Evolutionary conservation across 371 early-diverging fungal genomes (phyloP).

Genomic region (Apophysomyces elegans): DNA sequence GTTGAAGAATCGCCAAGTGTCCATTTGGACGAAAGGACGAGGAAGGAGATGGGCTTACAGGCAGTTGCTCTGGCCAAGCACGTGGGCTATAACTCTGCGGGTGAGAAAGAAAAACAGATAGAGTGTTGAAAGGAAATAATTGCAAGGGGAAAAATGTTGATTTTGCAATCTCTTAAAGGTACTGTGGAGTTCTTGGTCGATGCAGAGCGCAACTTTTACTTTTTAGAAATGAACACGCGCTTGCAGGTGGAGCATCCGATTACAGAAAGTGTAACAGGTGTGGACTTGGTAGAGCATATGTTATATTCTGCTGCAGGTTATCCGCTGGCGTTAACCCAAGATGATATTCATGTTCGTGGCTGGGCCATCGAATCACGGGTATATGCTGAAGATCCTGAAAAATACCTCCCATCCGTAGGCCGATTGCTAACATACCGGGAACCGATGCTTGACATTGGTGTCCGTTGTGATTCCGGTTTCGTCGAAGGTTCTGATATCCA

Average conservation of each 20-base stretch:
- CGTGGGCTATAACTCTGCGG: constrained; percentile 84
- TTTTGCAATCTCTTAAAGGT: constrained; percentile 20
- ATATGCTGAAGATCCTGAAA: constrained; percentile 90
- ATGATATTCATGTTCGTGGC: constrained; percentile 68
- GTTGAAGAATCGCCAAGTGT: constrained; percentile 81
- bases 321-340: constrained; percentile 57
- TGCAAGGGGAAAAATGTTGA: background rate
- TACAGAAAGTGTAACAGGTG: constrained; percentile 91
- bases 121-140: background rate
- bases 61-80: constrained; percentile 81
- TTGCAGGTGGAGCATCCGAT: constrained; percentile 98
- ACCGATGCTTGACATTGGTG: constrained; percentile 17
- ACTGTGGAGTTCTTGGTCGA: constrained; percentile 83
- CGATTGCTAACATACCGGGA: constrained; percentile 47
- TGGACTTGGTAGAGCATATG: constrained; percentile 95
- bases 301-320: constrained; percentile 79
- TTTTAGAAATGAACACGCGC: constrained; percentile 90
- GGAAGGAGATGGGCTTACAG: constrained; percentile 83
- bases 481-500: constrained; percentile 83
- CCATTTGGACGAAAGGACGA: constrained; percentile 63
- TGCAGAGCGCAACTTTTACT: constrained; percentile 74
- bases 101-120: constrained; percentile 32
- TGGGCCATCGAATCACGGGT: constrained; percentile 90
- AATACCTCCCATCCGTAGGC: constrained; percentile 92
- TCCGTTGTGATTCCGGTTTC: constrained; percentile 52